phyloP scores from a whole-genome alignment of 225 moss, liverwort and hornwort genomes.

The Polytrichum formosum region DNA sequence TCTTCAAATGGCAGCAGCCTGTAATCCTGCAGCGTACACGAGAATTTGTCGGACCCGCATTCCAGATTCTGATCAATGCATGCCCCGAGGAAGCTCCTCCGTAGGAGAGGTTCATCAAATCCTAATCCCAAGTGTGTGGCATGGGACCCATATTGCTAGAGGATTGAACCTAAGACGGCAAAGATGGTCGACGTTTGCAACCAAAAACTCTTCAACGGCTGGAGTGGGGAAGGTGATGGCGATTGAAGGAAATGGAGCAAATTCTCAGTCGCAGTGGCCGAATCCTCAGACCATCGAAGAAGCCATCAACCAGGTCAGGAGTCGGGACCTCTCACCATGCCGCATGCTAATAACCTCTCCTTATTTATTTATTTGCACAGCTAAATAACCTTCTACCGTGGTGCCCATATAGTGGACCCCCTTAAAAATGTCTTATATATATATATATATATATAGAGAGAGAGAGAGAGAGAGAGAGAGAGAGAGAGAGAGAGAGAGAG shows the following conservation, averaged over 20 bases:
- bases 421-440: no score
- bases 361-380: not conserved
- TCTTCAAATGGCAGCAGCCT: slow-evolving; percentile 33
- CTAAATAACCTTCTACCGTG: not conserved
- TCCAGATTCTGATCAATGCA: slow-evolving; percentile 16
- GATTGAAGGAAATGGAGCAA: slow-evolving; percentile 24
- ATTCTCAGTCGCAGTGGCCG: slow-evolving; percentile 39
- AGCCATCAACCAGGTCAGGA: slow-evolving; percentile 47
- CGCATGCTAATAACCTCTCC: no score
- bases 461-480: no score
- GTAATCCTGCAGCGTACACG: slow-evolving; percentile 13
- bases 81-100: not conserved
- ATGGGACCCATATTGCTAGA: not conserved
- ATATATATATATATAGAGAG: no score
- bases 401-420: not conserved
- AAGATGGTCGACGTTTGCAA: not conserved
- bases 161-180: slow-evolving; percentile 10
- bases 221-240: slow-evolving; percentile 14
- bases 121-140: not conserved
- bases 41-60: not conserved
- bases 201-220: slow-evolving; percentile 5
- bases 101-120: not conserved
- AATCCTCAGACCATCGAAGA: slow-evolving; percentile 53
- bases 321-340: no score
- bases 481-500: not conserved